Base-by-base conservation (phyloP, 1,284 basidiomycete species). In the Mycosarcoma mackinlayi region DNA sequence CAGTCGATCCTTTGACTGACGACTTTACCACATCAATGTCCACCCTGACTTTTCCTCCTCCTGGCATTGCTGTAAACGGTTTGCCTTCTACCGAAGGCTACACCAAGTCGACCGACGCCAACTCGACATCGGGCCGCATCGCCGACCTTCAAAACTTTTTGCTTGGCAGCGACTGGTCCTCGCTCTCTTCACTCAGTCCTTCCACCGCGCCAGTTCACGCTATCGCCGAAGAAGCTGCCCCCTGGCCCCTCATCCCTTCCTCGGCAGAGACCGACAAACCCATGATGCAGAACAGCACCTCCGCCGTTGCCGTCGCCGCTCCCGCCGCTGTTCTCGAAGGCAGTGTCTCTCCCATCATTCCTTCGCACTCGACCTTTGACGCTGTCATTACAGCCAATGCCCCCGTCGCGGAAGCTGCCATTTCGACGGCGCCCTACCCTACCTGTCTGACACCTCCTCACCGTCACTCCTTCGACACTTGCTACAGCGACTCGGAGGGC, bases 121-220 rank as follows among this genome's bases (percentile, higher is more conserved):
- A 41, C 50, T 13, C 56, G n/a, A n/a, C n/a, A 14, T 28, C 44
- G 19, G 47, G 59, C 28, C 66, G 51, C 37, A 55, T 69, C 44
- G 66, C 39, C 47, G 58, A 67, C 30, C 58, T 68, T 4, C 59
- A 68, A 21, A 70, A 57, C n/a, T 70, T 70, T 38, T 38, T 70
- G 6, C 49, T 61, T 1, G 67, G 49, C 24, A 64, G 61, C 27
- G 67, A 70, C 57, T 70, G 67, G 67, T 64, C 61, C 5, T 47
- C 67, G 18, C 61, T 70, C 19, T 60, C 67, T 16, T 64, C 60
- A 1, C 61, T 70, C 30, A 58, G 48, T 37, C 67, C 56, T 23
- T 19, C 67, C 27, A 19, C 45, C 19, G 42, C 49, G 5, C 35
- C 56, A 7, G 19, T 52, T 7, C 38, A 21, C 24, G 34, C 57